Evolutionary conservation across 2,329 filamentous ascomycete species (phyloP), one percentile per base, ranked within the genome.

Genomic region (Leptosphaerulina australis): DNA sequence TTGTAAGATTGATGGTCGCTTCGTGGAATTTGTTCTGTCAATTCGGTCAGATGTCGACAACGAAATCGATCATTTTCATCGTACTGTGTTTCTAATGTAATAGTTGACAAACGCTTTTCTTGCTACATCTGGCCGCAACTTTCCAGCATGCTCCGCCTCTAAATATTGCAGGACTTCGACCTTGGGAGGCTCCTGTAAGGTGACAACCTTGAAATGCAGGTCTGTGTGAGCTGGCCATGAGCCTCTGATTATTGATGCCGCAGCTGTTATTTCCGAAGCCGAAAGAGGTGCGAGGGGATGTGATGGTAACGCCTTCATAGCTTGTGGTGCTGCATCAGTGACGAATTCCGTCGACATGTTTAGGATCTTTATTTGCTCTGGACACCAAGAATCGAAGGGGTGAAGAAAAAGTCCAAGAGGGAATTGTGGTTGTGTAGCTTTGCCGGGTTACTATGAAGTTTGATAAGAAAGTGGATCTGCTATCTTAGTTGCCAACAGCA

Each of bases 161-260:
- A 84, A 73, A 66, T 86, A 88, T n/a, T 79, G 78, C 5, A 85
- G 65, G 54, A 79, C 76, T 56, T 83, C 77, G 28, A 74, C 74
- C 75, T 88, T 88, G 29, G 77, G 75, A 3, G 86, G 85, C 62
- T 88, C 85, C 41, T 86, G 79, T 3, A 88, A 76, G 17, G 83
- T 88, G 40, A 90, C 81, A 59, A 81, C 82, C 73, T 90, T 90
- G 78, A 84, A 85, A 41, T 85, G 81, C 33, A 86, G 66, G 22
- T 81, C 75, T 2, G 79, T 81, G 18, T 77, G 75, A 10, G 74
- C 70, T 0, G 83, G 84, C 81, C 84, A 87, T 46, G 77, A 73
- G 36, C 70, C 67, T 49, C 72, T 78, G 54, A 87, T 74, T 24
- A 85, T 70, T 1, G 68, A 59, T 5, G 80, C 75, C 21, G 78